phyloP scores from a whole-genome alignment of 352 stramenopile genomes.

The Globisporangium alternatum region DNA sequence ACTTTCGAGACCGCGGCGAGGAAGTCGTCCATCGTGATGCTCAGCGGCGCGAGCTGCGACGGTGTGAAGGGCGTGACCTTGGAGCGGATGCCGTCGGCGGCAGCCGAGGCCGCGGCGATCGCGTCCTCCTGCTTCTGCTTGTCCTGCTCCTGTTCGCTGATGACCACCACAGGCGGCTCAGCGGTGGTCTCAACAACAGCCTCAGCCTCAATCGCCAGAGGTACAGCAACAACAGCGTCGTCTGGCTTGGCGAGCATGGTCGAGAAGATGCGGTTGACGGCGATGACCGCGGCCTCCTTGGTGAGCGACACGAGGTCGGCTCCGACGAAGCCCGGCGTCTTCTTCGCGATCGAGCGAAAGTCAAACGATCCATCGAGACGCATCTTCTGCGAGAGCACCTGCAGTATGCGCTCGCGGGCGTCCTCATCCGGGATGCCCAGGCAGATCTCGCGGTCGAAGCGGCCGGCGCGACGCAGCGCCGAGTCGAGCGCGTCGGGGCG shows the following conservation, averaged over 20 bases:
- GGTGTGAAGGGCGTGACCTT: slow-evolving; percentile 82
- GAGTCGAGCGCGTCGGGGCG: slow-evolving; percentile 96
- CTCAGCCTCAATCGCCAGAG: not conserved
- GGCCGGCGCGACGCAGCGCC: slow-evolving; percentile 93
- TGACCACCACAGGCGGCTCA: not conserved
- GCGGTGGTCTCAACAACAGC: not conserved
- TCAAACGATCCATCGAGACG: slow-evolving; percentile 92
- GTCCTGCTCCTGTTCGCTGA: slow-evolving; percentile 8
- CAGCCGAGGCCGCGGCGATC: slow-evolving; percentile 18
- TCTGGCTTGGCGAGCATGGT: slow-evolving; percentile 41
- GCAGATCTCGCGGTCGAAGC: slow-evolving; percentile 98
- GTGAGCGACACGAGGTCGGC: slow-evolving; percentile 97
- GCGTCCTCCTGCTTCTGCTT: slow-evolving; percentile 17
- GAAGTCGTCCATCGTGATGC: slow-evolving; percentile 98
- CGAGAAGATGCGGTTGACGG: slow-evolving; percentile 98
- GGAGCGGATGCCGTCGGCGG: slow-evolving; percentile 63
- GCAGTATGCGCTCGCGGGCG: slow-evolving; percentile 93
- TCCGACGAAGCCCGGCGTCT: slow-evolving; percentile 97
- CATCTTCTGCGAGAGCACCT: slow-evolving; percentile 94
- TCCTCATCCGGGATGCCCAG: slow-evolving; percentile 96
- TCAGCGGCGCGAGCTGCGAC: slow-evolving; percentile 89
- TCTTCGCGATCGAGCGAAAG: slow-evolving; percentile 90
- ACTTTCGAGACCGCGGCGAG: slow-evolving; percentile 94
- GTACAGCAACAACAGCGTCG: not conserved
- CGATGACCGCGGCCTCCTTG: slow-evolving; percentile 97